These are phyloP conservation scores for Cyberlindnera euphorbiiphila DNA, from an alignment of 805 yeast species.

Conservation along the genomic window DNA sequence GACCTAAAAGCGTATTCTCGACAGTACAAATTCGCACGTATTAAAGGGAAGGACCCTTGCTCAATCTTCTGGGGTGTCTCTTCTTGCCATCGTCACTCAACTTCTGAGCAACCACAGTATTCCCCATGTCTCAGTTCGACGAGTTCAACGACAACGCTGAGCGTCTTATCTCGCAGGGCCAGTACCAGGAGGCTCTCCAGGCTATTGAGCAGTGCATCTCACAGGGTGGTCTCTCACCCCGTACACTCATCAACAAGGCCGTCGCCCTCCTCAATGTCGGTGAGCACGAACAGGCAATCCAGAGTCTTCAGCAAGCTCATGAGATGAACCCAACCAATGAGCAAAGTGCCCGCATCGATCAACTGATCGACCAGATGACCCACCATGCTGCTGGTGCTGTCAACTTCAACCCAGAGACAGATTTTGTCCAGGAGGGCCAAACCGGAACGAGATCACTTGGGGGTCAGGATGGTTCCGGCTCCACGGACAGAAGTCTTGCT, in stretches of 20 bases:
- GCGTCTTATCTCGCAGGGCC: constrained; percentile 11
- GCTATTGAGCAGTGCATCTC: constrained; percentile 13
- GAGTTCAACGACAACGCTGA: constrained; percentile 15
- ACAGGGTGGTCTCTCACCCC: constrained; percentile 21
- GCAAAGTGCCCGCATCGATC: constrained; percentile 20
- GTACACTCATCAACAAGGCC: constrained; percentile 24
- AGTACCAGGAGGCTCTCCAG: constrained; percentile 11
- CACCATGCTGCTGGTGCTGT: constrained; percentile 20
- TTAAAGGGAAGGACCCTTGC: too few relatives aligned
- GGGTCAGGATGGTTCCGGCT: constrained; percentile 7
- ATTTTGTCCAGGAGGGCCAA: constrained; percentile 11
- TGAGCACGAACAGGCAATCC: constrained; percentile 22
- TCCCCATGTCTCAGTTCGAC: constrained; percentile 12
- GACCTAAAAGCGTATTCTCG: too few relatives aligned
- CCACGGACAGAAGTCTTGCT: constrained; percentile 23
- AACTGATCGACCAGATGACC: constrained; percentile 20
- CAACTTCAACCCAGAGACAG: constrained; percentile 11
- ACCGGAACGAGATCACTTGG: constrained; percentile 21
- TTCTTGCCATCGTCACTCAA: too few relatives aligned
- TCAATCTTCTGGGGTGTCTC: too few relatives aligned
- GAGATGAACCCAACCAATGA: constrained; percentile 19
- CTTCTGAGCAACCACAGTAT: too few relatives aligned
- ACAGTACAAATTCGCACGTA: too few relatives aligned
- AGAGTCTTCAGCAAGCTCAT: constrained; percentile 23
- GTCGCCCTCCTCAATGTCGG: constrained; percentile 15